Evolutionary conservation across 1,284 basidiomycete species (phyloP).

Genomic region (Cystobasidium slooffiae): DNA sequence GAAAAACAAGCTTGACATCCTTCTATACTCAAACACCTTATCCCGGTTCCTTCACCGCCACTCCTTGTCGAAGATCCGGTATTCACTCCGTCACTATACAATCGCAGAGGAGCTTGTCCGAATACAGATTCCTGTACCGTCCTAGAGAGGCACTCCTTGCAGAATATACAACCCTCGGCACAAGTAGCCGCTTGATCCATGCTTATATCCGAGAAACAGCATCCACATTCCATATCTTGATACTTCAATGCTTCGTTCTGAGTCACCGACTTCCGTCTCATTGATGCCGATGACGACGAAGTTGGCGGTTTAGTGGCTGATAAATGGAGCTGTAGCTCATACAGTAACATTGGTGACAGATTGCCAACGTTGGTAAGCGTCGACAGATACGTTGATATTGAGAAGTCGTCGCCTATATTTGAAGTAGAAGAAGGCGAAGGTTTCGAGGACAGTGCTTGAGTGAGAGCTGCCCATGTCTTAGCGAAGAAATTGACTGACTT

Average conservation of each 20-base stretch:
- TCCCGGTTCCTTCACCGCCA: constrained; percentile 25
- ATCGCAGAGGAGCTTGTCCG: constrained; percentile 25
- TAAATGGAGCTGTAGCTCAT: constrained; percentile 36
- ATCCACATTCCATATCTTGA: constrained; percentile 37
- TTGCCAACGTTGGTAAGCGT: background rate
- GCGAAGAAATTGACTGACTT: constrained; percentile 21
- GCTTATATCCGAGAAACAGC: constrained; percentile 33
- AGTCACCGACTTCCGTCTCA: too few species aligned
- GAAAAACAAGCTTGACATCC: constrained; percentile 41
- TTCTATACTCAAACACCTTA: constrained; percentile 35
- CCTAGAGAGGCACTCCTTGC: constrained; percentile 25
- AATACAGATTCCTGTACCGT: constrained; percentile 29
- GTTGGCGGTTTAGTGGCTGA: constrained; percentile 1
- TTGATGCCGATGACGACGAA: background rate
- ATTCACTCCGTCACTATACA: background rate
- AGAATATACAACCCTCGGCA: constrained; percentile 34
- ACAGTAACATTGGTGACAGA: constrained; percentile 30
- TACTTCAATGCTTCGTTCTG: background rate
- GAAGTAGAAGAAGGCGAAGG: background rate
- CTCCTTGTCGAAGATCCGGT: background rate
- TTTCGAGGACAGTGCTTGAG: constrained; percentile 5
- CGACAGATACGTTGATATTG: constrained; percentile 9
- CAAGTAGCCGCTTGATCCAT: constrained; percentile 12
- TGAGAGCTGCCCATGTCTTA: constrained; percentile 24
- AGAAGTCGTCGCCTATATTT: constrained; percentile 11